phyloP scores from a whole-genome alignment of 148 eudicot genomes.

The Talinum fruticosum region DNA sequence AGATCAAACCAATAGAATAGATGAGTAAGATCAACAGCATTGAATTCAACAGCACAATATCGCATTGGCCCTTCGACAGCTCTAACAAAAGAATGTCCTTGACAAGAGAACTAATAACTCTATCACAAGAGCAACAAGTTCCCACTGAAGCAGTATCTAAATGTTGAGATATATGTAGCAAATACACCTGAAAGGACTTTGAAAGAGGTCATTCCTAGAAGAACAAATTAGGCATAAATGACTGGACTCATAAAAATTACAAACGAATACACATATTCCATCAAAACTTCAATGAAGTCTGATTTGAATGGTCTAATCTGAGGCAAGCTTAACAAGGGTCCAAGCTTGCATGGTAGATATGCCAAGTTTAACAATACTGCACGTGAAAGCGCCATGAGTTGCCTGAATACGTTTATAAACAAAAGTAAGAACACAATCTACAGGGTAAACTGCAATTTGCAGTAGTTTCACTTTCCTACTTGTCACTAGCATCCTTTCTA shows the following conservation, averaged over 20 bases:
- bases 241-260: too few relatives aligned
- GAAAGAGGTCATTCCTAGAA: background rate
- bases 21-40: background rate
- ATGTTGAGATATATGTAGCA: background rate
- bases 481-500: background rate
- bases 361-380: background rate
- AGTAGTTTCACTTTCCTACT: background rate
- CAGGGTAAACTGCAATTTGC: background rate
- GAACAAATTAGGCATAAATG: background rate
- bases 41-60: background rate
- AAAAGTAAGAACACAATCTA: background rate
- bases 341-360: too few relatives aligned
- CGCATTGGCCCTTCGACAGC: background rate
- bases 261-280: background rate
- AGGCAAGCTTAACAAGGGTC: too few relatives aligned
- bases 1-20: background rate
- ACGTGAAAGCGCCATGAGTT: background rate
- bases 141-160: background rate
- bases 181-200: background rate
- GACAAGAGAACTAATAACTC: background rate
- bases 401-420: background rate
- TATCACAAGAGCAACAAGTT: too few relatives aligned
- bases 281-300: background rate
- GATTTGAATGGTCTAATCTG: too few relatives aligned
- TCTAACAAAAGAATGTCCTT: background rate